These are phyloP conservation scores for Cyclaneusma minus DNA, from an alignment of 2,329 filamentous ascomycete species.

Conservation along the genomic window DNA sequence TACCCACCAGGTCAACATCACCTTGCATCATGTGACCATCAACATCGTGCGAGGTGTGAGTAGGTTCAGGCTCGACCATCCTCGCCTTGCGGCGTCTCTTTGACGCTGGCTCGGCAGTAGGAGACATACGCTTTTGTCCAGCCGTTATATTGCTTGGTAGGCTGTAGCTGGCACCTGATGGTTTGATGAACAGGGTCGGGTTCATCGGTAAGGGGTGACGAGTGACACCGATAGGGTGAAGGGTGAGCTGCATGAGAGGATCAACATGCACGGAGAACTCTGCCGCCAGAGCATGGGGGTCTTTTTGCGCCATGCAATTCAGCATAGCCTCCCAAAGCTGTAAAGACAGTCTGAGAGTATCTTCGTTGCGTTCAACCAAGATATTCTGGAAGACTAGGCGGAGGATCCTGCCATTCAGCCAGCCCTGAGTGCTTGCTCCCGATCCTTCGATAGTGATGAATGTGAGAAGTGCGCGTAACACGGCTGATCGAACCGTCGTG, in stretches of 20 bases:
- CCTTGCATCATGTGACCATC: conserved; percentile 97
- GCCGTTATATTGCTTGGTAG: conserved; percentile 27
- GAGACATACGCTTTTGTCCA: conserved; percentile 22
- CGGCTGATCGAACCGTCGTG: conserved; percentile 83
- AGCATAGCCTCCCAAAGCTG: conserved; percentile 78
- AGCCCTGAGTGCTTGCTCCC: conserved; percentile 55
- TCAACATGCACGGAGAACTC: conserved; percentile 65
- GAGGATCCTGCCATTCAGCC: conserved; percentile 81
- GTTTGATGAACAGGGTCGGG: conserved; percentile 73
- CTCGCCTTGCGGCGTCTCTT: conserved; percentile 69
- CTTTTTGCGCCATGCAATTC: conserved; percentile 43
- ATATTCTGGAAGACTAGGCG: conserved; percentile 91
- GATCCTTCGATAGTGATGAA: conserved; percentile 78
- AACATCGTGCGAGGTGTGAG: conserved; percentile 75
- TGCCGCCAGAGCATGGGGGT: conserved; percentile 46
- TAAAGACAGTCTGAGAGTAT: conserved; percentile 66
- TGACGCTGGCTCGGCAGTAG: conserved; percentile 41
- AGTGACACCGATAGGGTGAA: conserved; percentile 85
- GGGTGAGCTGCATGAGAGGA: conserved; percentile 67
- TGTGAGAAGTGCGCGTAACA: conserved; percentile 81
- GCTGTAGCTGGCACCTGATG: conserved; percentile 74
- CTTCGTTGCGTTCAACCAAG: conserved; percentile 77
- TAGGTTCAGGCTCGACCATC: conserved; percentile 46
- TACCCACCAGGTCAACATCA: conserved; percentile 85
- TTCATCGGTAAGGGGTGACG: conserved; percentile 90